Conservation (phyloP, 192 early-diverging fungal genomes). For the Coemansia sp. region DNA sequence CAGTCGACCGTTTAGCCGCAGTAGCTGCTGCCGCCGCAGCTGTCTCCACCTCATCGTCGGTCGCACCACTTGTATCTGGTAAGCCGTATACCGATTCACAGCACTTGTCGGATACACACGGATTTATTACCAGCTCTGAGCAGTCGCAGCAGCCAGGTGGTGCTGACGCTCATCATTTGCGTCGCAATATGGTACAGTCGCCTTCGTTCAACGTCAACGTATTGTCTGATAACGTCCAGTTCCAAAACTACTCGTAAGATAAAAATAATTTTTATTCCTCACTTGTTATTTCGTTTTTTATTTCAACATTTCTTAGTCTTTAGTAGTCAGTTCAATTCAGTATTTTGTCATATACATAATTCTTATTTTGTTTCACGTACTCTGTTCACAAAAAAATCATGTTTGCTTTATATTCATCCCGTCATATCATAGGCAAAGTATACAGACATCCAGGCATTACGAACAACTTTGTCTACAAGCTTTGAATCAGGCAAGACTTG, state of each 20-base stretch:
- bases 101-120: slow-evolving; percentile 2
- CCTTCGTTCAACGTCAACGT: slow-evolving; percentile 33
- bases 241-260: slow-evolving; percentile 28
- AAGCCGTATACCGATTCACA: slow-evolving; percentile 1
- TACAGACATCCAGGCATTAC: slow-evolving; percentile 39
- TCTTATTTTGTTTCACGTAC: neutral
- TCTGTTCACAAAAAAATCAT: neutral
- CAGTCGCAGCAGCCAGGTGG: slow-evolving; percentile 5
- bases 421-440: slow-evolving; percentile 22
- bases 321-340: slow-evolving; percentile 1
- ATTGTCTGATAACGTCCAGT: slow-evolving; percentile 38
- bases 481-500: slow-evolving; percentile 13
- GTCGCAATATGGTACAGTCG: slow-evolving; percentile 29
- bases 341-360: neutral
- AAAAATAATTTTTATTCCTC: neutral
- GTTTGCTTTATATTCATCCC: neutral
- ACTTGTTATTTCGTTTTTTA: slow-evolving; percentile 15
- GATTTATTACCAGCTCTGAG: neutral
- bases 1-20: slow-evolving; percentile 15
- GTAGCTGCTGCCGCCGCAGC: slow-evolving; percentile 23
- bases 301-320: slow-evolving; percentile 6
- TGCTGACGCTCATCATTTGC: slow-evolving; percentile 17
- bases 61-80: neutral
- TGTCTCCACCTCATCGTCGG: neutral
- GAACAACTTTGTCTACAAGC: slow-evolving; percentile 26